Evolutionary conservation across 768 basidiomycete genomes (phyloP).

Genomic region (Kwoniella heveanensis): DNA sequence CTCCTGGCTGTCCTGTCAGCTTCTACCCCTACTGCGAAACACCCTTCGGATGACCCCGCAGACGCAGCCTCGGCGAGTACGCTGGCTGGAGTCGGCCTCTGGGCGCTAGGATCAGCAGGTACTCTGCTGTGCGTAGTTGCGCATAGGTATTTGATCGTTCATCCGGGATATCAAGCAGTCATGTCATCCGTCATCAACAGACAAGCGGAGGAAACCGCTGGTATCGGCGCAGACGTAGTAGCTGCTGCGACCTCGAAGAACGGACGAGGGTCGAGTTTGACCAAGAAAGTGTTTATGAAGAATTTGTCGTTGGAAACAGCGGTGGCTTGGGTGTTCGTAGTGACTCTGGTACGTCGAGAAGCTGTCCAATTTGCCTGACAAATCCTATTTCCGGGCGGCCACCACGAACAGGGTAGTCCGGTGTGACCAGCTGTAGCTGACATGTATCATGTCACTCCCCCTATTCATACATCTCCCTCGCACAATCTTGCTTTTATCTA

Average conservation of each 20-base stretch:
- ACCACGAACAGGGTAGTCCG: too few relatives aligned
- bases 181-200: not conserved
- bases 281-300: constrained; percentile 53
- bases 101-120: constrained; percentile 34
- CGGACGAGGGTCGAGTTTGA: constrained; percentile 5
- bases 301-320: constrained; percentile 74
- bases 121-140: constrained; percentile 32
- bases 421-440: too few relatives aligned
- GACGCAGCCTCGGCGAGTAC: constrained; percentile 9
- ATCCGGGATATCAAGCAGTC: constrained; percentile 30
- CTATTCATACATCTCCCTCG: too few relatives aligned
- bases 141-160: constrained; percentile 26
- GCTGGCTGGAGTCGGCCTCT: constrained; percentile 39
- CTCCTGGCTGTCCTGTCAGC: constrained; percentile 58
- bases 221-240: constrained; percentile 4
- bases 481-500: too few relatives aligned
- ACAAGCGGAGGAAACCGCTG: not conserved
- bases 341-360: constrained; percentile 67
- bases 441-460: too few relatives aligned
- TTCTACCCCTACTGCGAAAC: not conserved
- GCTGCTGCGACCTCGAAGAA: not conserved
- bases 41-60: constrained; percentile 25
- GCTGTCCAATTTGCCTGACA: too few relatives aligned
- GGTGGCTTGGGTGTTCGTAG: constrained; percentile 71
- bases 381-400: too few relatives aligned